Conservation (phyloP, 228 moss, liverwort and hornwort species). For the Sphagnum fallax region DNA sequence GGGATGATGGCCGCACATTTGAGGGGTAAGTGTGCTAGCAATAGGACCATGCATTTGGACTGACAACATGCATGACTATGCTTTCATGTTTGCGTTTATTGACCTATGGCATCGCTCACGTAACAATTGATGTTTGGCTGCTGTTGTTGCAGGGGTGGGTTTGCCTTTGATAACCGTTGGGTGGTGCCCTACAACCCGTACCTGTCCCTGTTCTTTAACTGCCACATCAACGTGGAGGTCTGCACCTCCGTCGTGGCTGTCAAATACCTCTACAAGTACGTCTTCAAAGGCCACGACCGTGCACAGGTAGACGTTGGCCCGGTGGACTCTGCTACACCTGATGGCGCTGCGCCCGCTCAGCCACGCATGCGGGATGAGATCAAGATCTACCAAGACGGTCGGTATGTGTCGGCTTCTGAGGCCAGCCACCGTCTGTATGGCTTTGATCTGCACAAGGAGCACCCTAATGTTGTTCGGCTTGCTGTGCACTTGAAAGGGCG, state of each 20-base stretch:
- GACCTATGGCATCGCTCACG: not conserved
- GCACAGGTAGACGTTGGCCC: no score
- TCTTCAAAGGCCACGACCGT: no score
- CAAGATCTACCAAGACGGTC: not conserved
- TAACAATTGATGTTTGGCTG: not conserved
- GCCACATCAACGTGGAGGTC: not conserved
- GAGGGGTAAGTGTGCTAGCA: not conserved
- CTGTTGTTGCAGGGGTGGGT: not conserved
- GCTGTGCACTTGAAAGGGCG: slow-evolving; percentile 2
- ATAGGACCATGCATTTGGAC: not conserved
- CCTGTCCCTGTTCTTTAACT: not conserved
- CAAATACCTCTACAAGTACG: not conserved
- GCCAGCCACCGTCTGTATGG: not conserved
- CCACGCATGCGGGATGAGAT: not conserved
- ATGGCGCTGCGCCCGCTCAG: no score
- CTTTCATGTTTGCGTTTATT: not conserved
- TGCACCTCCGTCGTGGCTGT: not conserved
- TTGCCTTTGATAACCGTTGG: not conserved
- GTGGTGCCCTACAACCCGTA: not conserved
- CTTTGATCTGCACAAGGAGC: not conserved
- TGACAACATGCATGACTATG: not conserved
- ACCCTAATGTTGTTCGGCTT: not conserved
- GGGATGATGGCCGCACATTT: no score
- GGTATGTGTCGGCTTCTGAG: not conserved
- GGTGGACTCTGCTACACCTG: no score